A percentile compares a stretch with the other conserved stretches of the same genome.
Evolutionary conservation across 2,329 filamentous ascomycete genomes (phyloP).

Genomic region (Plectosphaerella plurivora): DNA sequence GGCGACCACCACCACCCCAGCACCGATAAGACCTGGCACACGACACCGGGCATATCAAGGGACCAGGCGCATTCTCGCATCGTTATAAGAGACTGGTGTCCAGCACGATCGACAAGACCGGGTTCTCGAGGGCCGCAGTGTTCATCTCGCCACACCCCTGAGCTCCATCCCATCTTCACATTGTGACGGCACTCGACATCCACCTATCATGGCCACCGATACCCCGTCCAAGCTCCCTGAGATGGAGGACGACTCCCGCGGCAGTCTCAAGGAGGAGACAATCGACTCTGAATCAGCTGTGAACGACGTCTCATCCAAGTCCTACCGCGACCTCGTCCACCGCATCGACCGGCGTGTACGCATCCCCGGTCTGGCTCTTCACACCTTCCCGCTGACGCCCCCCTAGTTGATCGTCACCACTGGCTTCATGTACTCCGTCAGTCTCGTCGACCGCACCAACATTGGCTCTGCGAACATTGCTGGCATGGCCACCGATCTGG

Average conservation of each 20-base stretch:
- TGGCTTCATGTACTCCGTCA: conserved; percentile 13
- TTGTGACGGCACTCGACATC: background rate
- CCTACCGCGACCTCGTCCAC: conserved; percentile 3
- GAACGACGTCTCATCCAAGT: background rate
- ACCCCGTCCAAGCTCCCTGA: background rate
- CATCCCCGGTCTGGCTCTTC: too few species aligned
- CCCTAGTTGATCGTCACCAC: background rate
- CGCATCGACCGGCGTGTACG: background rate
- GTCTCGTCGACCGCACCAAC: conserved; percentile 14
- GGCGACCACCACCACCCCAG: too few species aligned
- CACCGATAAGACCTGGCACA: too few species aligned
- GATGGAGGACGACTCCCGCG: background rate
- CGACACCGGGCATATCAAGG: too few species aligned
- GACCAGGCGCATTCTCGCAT: too few species aligned
- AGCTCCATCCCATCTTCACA: too few species aligned
- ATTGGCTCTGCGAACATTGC: conserved; percentile 11
- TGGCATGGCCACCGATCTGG: conserved; percentile 10
- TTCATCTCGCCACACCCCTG: too few species aligned
- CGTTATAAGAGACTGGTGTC: too few species aligned
- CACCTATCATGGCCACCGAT: background rate
- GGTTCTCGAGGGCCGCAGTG: too few species aligned
- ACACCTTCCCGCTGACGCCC: too few species aligned
- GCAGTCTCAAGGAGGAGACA: background rate
- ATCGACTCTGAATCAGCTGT: background rate
- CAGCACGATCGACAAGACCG: too few species aligned